These are phyloP conservation scores for Dysphania ambrosioides DNA, from an alignment of 148 eudicot genomes.

Conservation along the genomic window DNA sequence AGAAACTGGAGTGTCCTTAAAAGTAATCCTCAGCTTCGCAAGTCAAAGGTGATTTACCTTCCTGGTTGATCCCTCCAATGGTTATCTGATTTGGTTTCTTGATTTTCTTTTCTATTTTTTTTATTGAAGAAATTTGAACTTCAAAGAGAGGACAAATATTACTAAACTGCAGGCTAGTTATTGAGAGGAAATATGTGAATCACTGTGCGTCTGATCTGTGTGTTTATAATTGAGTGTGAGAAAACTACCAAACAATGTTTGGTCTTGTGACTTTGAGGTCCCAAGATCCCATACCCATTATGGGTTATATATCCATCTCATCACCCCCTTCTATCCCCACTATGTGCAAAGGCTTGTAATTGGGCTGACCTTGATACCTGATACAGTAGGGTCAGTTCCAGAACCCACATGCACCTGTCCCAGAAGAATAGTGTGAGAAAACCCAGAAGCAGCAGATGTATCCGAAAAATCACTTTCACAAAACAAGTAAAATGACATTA, in stretches of 20 bases:
- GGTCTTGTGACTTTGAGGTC: neutral
- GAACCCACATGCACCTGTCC: neutral
- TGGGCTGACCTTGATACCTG: neutral
- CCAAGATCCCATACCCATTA: neutral
- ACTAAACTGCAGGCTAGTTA: neutral
- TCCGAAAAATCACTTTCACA: neutral
- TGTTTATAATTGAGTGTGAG: neutral
- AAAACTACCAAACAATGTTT: neutral
- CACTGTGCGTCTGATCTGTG: neutral
- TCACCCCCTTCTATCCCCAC: neutral
- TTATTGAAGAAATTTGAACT: too few relatives aligned
- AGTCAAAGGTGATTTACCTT: constrained; percentile 65
- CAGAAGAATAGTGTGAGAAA: neutral
- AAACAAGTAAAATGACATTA: neutral
- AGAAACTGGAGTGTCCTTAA: constrained; percentile 92
- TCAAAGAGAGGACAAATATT: too few relatives aligned
- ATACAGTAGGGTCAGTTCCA: neutral
- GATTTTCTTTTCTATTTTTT: neutral
- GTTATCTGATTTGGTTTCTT: neutral
- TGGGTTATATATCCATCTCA: neutral
- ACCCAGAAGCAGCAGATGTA: neutral
- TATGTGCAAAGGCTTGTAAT: neutral
- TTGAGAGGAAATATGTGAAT: neutral
- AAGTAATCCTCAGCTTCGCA: constrained; percentile 65
- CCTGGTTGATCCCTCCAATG: neutral